These are phyloP conservation scores for Lentinus brumalis DNA, from an alignment of 768 basidiomycete genomes.

Conservation along the genomic window DNA sequence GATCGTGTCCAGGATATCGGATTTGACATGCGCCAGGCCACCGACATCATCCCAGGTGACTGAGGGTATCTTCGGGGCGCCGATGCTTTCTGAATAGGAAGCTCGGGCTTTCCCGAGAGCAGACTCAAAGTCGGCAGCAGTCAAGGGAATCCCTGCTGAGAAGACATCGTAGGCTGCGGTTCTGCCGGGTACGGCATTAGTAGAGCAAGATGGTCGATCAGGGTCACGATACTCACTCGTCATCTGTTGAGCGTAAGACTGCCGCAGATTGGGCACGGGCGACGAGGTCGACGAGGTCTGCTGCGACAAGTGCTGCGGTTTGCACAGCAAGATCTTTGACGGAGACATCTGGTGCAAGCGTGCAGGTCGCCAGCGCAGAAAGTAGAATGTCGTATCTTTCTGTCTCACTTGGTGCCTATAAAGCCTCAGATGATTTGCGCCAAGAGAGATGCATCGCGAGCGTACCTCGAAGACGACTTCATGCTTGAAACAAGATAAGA, in stretches of 20 bases:
- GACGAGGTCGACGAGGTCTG: slow-evolving; percentile 75
- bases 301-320: slow-evolving; percentile 88
- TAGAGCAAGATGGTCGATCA: not conserved
- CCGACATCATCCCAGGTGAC: slow-evolving; percentile 99
- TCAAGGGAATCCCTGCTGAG: slow-evolving; percentile 46
- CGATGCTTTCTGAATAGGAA: slow-evolving; percentile 89
- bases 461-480: slow-evolving; percentile 74
- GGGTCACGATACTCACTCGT: slow-evolving; percentile 35
- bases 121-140: slow-evolving; percentile 64
- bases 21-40: slow-evolving; percentile 82
- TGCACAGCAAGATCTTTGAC: slow-evolving; percentile 73
- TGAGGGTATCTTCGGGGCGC: slow-evolving; percentile 94
- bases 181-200: not conserved
- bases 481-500: slow-evolving; percentile 83
- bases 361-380: slow-evolving; percentile 40
- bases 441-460: not conserved
- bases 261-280: slow-evolving; percentile 57
- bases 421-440: not conserved
- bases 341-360: slow-evolving; percentile 76
- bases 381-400: slow-evolving; percentile 68
- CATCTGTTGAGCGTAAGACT: slow-evolving; percentile 45
- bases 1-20: slow-evolving; percentile 94
- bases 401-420: slow-evolving; percentile 77
- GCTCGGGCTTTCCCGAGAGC: slow-evolving; percentile 74
- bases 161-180: slow-evolving; percentile 30